Percentiles rank a stretch among this genome's conserved stretches.
Evolutionary conservation across 106 monocot species (phyloP).

Genomic region (Acanthochlamys bracteata): DNA sequence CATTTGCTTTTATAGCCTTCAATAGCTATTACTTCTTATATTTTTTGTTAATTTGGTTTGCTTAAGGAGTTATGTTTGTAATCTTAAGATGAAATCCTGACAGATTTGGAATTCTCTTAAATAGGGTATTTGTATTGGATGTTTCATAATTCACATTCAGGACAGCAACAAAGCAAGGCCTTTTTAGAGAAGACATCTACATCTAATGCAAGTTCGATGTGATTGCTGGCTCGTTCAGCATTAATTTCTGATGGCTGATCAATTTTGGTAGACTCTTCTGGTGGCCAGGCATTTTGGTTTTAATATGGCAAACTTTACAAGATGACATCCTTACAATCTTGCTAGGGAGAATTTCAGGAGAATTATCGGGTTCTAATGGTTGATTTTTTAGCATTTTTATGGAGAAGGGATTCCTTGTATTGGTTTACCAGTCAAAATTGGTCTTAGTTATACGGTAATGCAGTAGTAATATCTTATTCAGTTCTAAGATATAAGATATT

Average conservation of each 20-base stretch:
- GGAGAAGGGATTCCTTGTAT: no score
- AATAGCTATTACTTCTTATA: constrained; percentile 6
- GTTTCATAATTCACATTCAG: constrained; percentile 85
- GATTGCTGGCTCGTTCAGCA: constrained; percentile 43
- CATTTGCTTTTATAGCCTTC: constrained; percentile 11
- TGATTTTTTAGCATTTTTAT: no score
- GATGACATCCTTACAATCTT: constrained; percentile 12
- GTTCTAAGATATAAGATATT: no score
- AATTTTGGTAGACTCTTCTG: constrained; percentile 41
- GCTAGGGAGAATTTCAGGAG: no score
- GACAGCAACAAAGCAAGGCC: constrained; percentile 61
- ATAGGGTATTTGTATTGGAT: constrained; percentile 93
- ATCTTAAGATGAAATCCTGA: constrained; percentile 47
- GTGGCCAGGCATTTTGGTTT: constrained; percentile 27
- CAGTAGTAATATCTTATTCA: no score
- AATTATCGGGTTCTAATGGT: no score
- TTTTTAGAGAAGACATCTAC: constrained; percentile 55
- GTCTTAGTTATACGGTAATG: no score
- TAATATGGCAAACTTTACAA: constrained; percentile 25
- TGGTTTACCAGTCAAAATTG: no score
- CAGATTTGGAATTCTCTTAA: constrained; percentile 84
- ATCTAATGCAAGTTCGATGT: constrained; percentile 57
- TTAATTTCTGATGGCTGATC: constrained; percentile 38
- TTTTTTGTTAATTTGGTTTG: constrained; percentile 15
- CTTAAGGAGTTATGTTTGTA: constrained; percentile 24